Percentiles rank a stretch among this genome's conserved stretches.
phyloP scores from a whole-genome alignment of 1,284 basidiomycete genomes.

The Pascua guehoae region DNA sequence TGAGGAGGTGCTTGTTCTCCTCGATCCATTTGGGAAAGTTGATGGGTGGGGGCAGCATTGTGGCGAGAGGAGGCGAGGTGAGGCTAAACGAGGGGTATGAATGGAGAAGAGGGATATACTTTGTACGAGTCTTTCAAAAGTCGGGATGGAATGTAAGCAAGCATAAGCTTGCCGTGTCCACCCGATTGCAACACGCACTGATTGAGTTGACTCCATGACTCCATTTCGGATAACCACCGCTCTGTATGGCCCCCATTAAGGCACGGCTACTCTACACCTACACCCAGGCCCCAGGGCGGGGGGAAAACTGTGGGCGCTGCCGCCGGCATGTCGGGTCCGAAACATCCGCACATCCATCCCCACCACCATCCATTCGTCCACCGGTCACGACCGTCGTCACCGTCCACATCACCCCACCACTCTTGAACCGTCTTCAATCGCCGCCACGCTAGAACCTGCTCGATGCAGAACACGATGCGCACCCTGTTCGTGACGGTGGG shows the following conservation, averaged over 20 bases:
- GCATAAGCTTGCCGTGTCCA: neutral
- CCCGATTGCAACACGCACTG: too few relatives aligned
- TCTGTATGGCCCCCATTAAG: too few relatives aligned
- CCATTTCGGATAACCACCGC: too few relatives aligned
- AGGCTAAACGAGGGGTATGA: too few relatives aligned
- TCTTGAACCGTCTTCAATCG: neutral
- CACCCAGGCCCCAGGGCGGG: too few relatives aligned
- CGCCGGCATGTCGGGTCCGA: too few relatives aligned
- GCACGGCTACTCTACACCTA: too few relatives aligned
- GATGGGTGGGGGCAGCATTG: conserved; percentile 56
- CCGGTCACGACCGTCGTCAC: neutral
- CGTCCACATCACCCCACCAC: neutral
- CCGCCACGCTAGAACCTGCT: neutral
- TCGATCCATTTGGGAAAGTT: conserved; percentile 82
- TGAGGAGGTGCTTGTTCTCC: conserved; percentile 70
- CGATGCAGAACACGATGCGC: neutral
- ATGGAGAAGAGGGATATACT: neutral
- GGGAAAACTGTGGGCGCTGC: too few relatives aligned
- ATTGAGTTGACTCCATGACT: too few relatives aligned
- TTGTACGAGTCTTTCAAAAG: too few relatives aligned
- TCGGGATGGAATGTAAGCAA: neutral
- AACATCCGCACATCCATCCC: neutral
- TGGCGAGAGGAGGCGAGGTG: neutral
- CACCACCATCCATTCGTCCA: neutral
- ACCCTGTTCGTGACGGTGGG: conserved; percentile 77